Conservation (phyloP, 176 grass and related monocot genomes). For the Tillandsia fasciculata region DNA sequence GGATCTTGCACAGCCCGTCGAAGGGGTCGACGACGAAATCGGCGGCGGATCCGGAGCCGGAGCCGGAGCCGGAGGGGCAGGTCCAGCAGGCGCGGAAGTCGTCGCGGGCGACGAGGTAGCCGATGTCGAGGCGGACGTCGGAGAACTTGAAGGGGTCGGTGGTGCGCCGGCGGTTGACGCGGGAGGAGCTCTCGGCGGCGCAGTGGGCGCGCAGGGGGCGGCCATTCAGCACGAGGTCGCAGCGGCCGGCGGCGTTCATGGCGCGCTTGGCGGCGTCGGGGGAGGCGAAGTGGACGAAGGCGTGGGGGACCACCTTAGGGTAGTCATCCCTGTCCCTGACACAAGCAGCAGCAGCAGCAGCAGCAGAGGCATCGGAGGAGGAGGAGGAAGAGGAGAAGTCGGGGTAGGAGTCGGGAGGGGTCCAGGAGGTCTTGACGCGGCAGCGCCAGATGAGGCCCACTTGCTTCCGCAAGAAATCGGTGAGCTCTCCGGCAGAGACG, state of each 20-base stretch:
- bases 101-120: slow-evolving; percentile 22
- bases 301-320: slow-evolving; percentile 56
- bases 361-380: neutral
- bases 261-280: slow-evolving; percentile 47
- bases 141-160: slow-evolving; percentile 50
- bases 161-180: slow-evolving; percentile 30
- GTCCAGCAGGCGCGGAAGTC: slow-evolving; percentile 57
- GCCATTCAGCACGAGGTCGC: slow-evolving; percentile 32
- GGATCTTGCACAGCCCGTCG: slow-evolving; percentile 40
- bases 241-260: slow-evolving; percentile 33
- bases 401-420: slow-evolving; percentile 50
- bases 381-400: slow-evolving; percentile 26
- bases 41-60: slow-evolving; percentile 5
- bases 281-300: slow-evolving; percentile 76
- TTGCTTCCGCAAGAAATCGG: slow-evolving; percentile 47
- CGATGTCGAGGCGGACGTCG: slow-evolving; percentile 49
- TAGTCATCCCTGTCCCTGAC: slow-evolving; percentile 18
- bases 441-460: slow-evolving; percentile 78
- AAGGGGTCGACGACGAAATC: slow-evolving; percentile 77
- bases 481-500: slow-evolving; percentile 37
- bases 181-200: slow-evolving; percentile 41
- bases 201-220: slow-evolving; percentile 29
- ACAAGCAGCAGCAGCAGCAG: too few relatives aligned
- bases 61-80: too few relatives aligned
- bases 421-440: slow-evolving; percentile 75